These are phyloP conservation scores for Paraleonurus japonicus DNA, from an alignment of 257 asterid species.

Conservation along the genomic window DNA sequence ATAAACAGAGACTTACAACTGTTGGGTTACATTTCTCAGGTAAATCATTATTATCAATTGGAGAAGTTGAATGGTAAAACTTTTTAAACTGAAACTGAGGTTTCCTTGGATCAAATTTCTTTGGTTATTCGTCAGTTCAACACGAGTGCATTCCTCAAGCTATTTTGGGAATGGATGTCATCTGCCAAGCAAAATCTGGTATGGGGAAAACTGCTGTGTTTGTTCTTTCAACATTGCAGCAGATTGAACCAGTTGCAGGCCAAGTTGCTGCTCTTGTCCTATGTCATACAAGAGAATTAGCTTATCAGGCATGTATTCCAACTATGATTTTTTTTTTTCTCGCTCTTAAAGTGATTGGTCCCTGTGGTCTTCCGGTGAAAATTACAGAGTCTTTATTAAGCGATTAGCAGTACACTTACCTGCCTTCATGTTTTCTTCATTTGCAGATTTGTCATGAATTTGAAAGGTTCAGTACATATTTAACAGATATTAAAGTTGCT, in stretches of 20 bases:
- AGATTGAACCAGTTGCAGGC: conserved; percentile 83
- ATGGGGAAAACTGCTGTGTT: conserved; percentile 97
- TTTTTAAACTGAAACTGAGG: conserved; percentile 81
- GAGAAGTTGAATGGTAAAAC: conserved; percentile 77
- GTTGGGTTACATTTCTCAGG: conserved; percentile 45
- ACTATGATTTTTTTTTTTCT: neutral
- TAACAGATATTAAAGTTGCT: conserved; percentile 54
- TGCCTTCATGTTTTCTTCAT: neutral
- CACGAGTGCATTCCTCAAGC: conserved; percentile 99
- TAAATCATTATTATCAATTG: conserved; percentile 63
- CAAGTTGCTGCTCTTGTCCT: conserved; percentile 88
- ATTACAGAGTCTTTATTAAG: neutral
- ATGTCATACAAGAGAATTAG: conserved; percentile 84
- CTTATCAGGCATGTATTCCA: conserved; percentile 63
- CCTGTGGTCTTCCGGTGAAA: neutral
- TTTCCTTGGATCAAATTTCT: conserved; percentile 69
- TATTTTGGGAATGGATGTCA: conserved; percentile 91
- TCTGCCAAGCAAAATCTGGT: conserved; percentile 97
- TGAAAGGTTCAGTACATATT: conserved; percentile 54
- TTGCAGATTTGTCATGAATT: conserved; percentile 58
- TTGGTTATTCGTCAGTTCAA: conserved; percentile 93
- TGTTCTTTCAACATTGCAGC: conserved; percentile 87
- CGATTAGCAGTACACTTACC: neutral
- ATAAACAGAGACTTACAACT: conserved; percentile 10
- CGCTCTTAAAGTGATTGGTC: neutral